Percentiles rank a stretch among this genome's conserved stretches.
Conservation (phyloP, 176 grass and related monocot species). For the Metroxylon sagu region DNA sequence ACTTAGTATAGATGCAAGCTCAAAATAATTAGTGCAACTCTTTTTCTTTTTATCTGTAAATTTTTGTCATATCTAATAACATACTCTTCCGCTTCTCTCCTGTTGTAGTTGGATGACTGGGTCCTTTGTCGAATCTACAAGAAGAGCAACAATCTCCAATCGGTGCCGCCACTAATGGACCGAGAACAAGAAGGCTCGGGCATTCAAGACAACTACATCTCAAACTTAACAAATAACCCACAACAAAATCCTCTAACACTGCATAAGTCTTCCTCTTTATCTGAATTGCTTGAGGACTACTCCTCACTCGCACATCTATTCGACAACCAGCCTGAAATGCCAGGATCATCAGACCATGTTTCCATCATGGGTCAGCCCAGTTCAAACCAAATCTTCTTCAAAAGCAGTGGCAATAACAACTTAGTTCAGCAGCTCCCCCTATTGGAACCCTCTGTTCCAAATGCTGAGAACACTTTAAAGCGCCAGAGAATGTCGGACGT, state of each 20-base stretch:
- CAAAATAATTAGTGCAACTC: too few species aligned
- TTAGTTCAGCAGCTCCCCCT: background rate
- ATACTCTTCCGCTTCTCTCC: too few species aligned
- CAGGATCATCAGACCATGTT: slow-evolving; percentile 1
- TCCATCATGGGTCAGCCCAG: slow-evolving; percentile 8
- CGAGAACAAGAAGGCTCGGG: slow-evolving; percentile 42
- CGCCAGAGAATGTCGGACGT: slow-evolving; percentile 19
- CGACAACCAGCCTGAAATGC: slow-evolving; percentile 24
- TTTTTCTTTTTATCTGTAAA: too few species aligned
- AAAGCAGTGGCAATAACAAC: slow-evolving; percentile 4
- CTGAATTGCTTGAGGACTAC: slow-evolving; percentile 25
- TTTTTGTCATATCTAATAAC: too few species aligned
- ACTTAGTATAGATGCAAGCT: too few species aligned
- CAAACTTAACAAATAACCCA: background rate
- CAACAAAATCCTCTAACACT: slow-evolving; percentile 8
- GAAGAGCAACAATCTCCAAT: slow-evolving; percentile 47
- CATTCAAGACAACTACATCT: slow-evolving; percentile 24
- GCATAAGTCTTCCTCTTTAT: slow-evolving; percentile 25
- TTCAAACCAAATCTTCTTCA: slow-evolving; percentile 10
- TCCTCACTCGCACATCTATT: slow-evolving; percentile 22
- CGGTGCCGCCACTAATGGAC: slow-evolving; percentile 36
- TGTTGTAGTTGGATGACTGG: slow-evolving; percentile 74
- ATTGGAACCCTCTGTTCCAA: slow-evolving; percentile 4
- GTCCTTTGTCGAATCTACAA: slow-evolving; percentile 97
- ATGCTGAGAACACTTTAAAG: slow-evolving; percentile 15